phyloP scores from a whole-genome alignment of 306 rosid genomes.

The Acacia confusa region DNA sequence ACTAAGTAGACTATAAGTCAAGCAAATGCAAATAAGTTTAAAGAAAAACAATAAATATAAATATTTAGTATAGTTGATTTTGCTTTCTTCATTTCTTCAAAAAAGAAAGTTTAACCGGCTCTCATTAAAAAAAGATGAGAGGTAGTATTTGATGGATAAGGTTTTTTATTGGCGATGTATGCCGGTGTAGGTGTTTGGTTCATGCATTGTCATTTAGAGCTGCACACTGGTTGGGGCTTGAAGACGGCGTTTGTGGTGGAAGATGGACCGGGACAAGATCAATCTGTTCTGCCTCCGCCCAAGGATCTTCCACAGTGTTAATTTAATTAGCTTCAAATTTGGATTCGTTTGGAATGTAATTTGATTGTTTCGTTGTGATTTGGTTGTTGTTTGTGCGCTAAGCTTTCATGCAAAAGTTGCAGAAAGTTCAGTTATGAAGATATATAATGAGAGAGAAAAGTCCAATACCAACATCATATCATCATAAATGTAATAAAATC shows the following conservation, averaged over 20 bases:
- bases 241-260: conserved; percentile 76
- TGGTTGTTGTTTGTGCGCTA: neutral
- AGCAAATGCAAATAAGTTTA: no score
- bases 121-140: no score
- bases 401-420: conserved; percentile 35
- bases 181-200: conserved; percentile 72
- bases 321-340: conserved; percentile 26
- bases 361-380: neutral
- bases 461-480: neutral
- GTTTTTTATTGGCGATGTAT: neutral
- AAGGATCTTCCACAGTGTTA: conserved; percentile 77
- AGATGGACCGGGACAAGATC: conserved; percentile 63
- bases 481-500: neutral
- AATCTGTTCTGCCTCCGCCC: conserved; percentile 69
- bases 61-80: no score
- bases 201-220: conserved; percentile 80
- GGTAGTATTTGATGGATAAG: neutral
- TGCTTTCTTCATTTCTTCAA: no score
- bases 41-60: no score
- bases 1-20: no score
- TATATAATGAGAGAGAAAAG: neutral
- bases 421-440: neutral
- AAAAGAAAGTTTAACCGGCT: no score
- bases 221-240: conserved; percentile 87
- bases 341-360: neutral